These are phyloP conservation scores for Nakazawaea ambrosiae DNA, from an alignment of 805 yeast genomes.

Conservation along the genomic window DNA sequence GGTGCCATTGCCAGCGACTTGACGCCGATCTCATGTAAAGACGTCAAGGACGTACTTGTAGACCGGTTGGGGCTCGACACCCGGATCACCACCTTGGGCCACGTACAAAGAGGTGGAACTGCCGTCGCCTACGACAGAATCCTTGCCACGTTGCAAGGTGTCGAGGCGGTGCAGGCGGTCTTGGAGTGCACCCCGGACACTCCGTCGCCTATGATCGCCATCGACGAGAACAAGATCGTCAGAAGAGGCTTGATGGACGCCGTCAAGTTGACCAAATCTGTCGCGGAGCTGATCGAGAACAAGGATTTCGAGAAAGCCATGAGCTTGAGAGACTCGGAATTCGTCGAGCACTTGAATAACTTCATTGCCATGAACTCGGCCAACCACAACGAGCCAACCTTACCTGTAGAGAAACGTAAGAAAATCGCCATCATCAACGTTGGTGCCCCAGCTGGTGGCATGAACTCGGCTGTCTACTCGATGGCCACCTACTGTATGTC, in stretches of 20 bases:
- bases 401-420: constrained; percentile 46
- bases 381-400: constrained; percentile 54
- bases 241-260: constrained; percentile 68
- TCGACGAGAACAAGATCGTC: constrained; percentile 63
- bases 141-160: constrained; percentile 75
- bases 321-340: constrained; percentile 63
- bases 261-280: constrained; percentile 62
- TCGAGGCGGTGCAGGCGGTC: constrained; percentile 73
- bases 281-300: constrained; percentile 58
- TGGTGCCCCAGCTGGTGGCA: constrained; percentile 78
- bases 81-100: constrained; percentile 71
- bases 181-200: constrained; percentile 59
- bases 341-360: constrained; percentile 55
- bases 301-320: constrained; percentile 68
- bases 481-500: constrained; percentile 71
- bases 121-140: constrained; percentile 71
- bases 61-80: constrained; percentile 67
- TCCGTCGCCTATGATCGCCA: constrained; percentile 77
- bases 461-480: constrained; percentile 73
- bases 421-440: constrained; percentile 67
- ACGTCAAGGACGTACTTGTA: constrained; percentile 60
- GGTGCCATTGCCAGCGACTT: constrained; percentile 72
- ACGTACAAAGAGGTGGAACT: constrained; percentile 79
- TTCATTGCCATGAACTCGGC: constrained; percentile 63
- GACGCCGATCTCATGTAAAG: constrained; percentile 57